Conservation (phyloP, 305 asterid species). For the Solanum aculeatissimum region DNA sequence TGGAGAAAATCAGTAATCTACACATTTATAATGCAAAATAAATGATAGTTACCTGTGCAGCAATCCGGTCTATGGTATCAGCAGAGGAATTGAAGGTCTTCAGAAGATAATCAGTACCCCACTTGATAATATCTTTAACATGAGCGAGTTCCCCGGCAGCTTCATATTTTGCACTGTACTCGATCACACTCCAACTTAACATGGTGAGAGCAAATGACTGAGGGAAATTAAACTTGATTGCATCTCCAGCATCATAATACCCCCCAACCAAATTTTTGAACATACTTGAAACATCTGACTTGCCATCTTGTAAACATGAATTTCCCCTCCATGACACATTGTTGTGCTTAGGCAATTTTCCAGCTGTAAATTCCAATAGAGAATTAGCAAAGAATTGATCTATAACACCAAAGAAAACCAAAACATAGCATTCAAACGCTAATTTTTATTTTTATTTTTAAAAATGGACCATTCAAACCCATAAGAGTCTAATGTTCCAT, state of each 20-base stretch:
- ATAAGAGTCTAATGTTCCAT: background rate
- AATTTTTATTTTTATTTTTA: too few relatives aligned
- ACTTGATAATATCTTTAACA: conserved; percentile 70
- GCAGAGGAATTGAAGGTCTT: conserved; percentile 79
- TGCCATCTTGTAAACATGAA: conserved; percentile 35
- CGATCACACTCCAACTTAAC: conserved; percentile 97
- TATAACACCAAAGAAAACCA: background rate
- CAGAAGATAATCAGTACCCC: conserved; percentile 95
- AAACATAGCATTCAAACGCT: background rate
- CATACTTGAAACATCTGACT: conserved; percentile 11
- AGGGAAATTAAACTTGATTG: conserved; percentile 83
- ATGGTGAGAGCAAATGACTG: conserved; percentile 82
- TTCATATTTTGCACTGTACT: conserved; percentile 67
- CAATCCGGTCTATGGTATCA: conserved; percentile 51
- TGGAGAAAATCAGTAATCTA: background rate
- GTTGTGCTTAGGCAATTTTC: conserved; percentile 43
- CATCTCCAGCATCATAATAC: conserved; percentile 92
- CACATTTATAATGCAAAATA: background rate
- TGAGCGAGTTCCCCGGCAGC: conserved; percentile 83
- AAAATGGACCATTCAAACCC: background rate
- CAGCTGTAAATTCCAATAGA: conserved; percentile 27
- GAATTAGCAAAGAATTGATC: background rate
- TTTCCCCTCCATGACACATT: conserved; percentile 53
- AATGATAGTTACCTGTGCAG: conserved; percentile 44
- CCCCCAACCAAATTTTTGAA: conserved; percentile 56